A percentile compares a stretch with the other conserved stretches of the same genome.
phyloP scores from a whole-genome alignment of 2,329 filamentous ascomycete species.

The Aspergillus sp. region DNA sequence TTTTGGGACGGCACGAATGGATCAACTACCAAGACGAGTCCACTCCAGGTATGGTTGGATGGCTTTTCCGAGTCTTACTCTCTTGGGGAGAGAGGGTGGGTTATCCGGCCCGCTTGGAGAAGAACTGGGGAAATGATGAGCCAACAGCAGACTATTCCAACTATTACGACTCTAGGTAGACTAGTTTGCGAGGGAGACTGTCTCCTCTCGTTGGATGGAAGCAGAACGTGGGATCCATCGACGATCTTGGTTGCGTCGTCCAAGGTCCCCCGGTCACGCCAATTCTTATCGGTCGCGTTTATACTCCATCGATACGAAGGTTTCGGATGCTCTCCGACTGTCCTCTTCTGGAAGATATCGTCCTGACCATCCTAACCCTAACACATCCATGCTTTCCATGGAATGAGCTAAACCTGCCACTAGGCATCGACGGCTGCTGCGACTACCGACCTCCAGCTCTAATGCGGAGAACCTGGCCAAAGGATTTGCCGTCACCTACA shows the following conservation, averaged over 20 bases:
- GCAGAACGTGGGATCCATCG: conserved; percentile 12
- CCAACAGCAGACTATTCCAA: background rate
- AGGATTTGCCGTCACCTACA: too few relatives aligned
- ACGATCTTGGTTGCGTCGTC: conserved; percentile 11
- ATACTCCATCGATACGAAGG: background rate
- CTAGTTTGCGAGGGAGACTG: background rate
- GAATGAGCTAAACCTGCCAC: background rate
- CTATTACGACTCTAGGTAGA: too few relatives aligned
- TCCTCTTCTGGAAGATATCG: too few relatives aligned
- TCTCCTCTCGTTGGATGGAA: too few relatives aligned
- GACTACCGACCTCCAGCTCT: background rate
- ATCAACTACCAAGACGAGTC: background rate
- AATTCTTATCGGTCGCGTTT: conserved; percentile 1
- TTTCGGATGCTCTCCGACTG: conserved; percentile 1
- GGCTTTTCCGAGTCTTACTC: conserved; percentile 6
- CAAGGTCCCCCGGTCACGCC: conserved; percentile 11
- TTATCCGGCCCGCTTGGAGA: background rate
- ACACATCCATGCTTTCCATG: background rate
- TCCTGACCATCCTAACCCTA: too few relatives aligned
- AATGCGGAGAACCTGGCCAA: background rate
- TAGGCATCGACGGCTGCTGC: background rate
- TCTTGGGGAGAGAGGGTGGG: background rate
- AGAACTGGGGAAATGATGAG: background rate
- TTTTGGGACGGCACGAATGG: background rate
- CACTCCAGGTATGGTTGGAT: conserved; percentile 7